Base-by-base conservation (phyloP, 2,329 filamentous ascomycete genomes). In the Apiospora sp. region DNA sequence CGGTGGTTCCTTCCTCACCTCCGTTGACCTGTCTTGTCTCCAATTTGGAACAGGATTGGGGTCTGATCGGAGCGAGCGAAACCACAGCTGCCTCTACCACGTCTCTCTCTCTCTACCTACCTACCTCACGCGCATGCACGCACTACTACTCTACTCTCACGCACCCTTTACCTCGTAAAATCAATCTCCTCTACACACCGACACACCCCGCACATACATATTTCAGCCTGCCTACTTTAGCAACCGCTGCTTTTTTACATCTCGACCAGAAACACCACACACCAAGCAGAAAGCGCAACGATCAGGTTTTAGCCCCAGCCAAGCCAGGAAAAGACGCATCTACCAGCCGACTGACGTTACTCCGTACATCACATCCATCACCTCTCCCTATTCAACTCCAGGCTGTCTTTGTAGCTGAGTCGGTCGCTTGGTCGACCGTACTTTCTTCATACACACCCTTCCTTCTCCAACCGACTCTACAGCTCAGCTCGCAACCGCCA, bases 171-270 rank as follows among this genome's bases (percentile, higher is more conserved):
- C 54, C 54, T 64, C 54, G 54, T 37, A 30, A 64, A 41, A 64
- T 37, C 54, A 64, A 64, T 64, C 54, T 64, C 30, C 37, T 64
- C 54, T 30, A 64, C 54, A 64, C 54, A 64, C 54, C 54, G 54
- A 64, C 30, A 37, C 54, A 64, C 54, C 54, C 54, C 54, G 54
- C 54, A 64, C 54, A 64, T 37, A 37, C 30, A 34, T 37, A 34
- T 37, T n/a, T 19, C 54, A 37, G n/a, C 16, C 51, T 34, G 51
- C 51, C 51, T 58, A 22, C 51, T 34, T 58, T 13, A 34, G 51
- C 13, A 34, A 27, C 51, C 4, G 51, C 51, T 34, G 51, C 27
- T 27, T 27, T 34, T 27, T 30, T 30, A 34, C 51, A 34, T 34
- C 27, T 34, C 54, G 54, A 37, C 30, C 54, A 37, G n/a, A 37